Evolutionary conservation across 1,284 basidiomycete species (phyloP), one percentile per base, ranked within the genome.

Genomic region (Taiwanofungus camphoratus): DNA sequence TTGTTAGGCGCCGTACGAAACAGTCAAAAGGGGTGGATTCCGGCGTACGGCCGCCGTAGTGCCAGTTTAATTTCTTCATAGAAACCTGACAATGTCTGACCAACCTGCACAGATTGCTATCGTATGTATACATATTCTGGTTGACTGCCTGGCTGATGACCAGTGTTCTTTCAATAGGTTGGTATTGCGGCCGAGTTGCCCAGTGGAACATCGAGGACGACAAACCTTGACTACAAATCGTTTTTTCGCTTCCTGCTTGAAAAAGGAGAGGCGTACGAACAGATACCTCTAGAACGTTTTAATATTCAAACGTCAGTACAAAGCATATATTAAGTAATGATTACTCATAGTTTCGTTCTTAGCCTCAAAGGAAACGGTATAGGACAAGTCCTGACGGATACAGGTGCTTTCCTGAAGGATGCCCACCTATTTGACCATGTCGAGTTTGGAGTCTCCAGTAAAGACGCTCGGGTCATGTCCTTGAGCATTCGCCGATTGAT

Each of bases 131-230:
- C n/a, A n/a, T n/a, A n/a, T n/a, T n/a, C n/a, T n/a, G n/a, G n/a
- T n/a, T n/a, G n/a, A n/a, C n/a, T n/a, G n/a, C n/a, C n/a, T n/a
- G n/a, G n/a, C n/a, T n/a, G n/a, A n/a, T n/a, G n/a, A n/a, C n/a
- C n/a, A n/a, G n/a, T n/a, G n/a, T n/a, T n/a, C n/a, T n/a, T n/a
- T n/a, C n/a, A n/a, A n/a, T n/a, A 69, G 66, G 60, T 68, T 41
- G 68, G 67, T 15, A 55, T 71, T 20, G 57, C 66, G 13, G 60
- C 57, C n/a, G 60, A 70, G 41, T 48, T 71, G 2, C 69, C 69
- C 2, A 58, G 59, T 36, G 67, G 68, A 5, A 35, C 23, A 2
- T 36, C 34, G 13, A 44, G 50, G 4, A 24, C 51, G 5, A 45
- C 43, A 16, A 67, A 70, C 50, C 55, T 71, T 5, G 56, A 63